These are phyloP conservation scores for Bocquillonia castaneifolia DNA, from an alignment of 441 rosid genomes.

Conservation along the genomic window DNA sequence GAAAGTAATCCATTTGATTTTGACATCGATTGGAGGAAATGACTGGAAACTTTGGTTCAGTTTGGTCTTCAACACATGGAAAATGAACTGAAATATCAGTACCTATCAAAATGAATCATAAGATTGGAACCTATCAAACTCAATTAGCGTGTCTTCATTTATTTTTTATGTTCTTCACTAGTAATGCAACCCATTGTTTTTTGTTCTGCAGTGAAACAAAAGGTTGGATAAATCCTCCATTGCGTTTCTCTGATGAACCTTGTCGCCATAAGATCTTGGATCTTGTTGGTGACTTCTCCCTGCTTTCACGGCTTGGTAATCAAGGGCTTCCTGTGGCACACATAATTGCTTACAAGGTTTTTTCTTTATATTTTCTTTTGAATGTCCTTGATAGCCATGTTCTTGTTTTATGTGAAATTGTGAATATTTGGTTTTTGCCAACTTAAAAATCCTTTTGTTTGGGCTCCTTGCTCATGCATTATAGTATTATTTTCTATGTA, in stretches of 20 bases:
- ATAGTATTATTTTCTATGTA: neutral
- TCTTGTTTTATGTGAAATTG: neutral
- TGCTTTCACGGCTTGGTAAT: constrained; percentile 57
- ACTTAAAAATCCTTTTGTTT: neutral
- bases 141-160: no score
- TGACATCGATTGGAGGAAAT: neutral
- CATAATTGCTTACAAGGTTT: constrained; percentile 65
- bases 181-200: neutral
- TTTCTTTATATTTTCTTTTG: neutral
- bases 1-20: neutral
- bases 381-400: constrained; percentile 3
- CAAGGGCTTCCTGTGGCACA: constrained; percentile 86
- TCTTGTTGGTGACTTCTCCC: constrained; percentile 83
- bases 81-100: neutral
- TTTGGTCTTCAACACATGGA: constrained; percentile 6
- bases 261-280: constrained; percentile 89
- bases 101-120: neutral
- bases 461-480: neutral
- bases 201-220: constrained; percentile 42
- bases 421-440: neutral
- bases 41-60: neutral
- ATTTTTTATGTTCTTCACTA: neutral
- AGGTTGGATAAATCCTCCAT: constrained; percentile 89
- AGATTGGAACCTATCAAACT: neutral
- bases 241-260: constrained; percentile 64